A percentile compares a stretch with the other conserved stretches of the same genome.
These are phyloP conservation scores for Dendrobium officinale DNA, from an alignment of 106 monocot species.

Conservation along the genomic window DNA sequence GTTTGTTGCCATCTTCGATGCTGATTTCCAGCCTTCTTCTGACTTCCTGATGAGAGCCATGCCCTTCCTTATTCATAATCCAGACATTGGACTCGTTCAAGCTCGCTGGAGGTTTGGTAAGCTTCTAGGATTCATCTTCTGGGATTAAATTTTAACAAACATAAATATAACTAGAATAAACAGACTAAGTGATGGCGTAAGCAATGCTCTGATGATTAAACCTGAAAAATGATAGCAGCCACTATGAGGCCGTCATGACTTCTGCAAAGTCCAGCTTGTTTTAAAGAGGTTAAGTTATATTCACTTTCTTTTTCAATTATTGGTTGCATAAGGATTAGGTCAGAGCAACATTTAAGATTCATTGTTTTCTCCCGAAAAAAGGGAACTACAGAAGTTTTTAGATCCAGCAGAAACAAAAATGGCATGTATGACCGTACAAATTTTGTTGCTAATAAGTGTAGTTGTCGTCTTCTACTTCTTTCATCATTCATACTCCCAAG, in stretches of 20 bases:
- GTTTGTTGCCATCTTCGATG: slow-evolving; percentile 6
- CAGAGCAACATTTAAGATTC: not conserved
- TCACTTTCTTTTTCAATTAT: not conserved
- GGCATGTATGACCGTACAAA: not conserved
- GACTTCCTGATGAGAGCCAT: slow-evolving; percentile 5
- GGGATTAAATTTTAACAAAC: not conserved
- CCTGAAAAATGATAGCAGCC: not conserved
- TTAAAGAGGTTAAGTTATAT: not conserved
- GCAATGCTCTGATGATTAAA: not conserved
- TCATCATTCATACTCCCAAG: not conserved
- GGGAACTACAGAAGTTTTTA: not conserved
- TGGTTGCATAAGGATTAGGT: not conserved
- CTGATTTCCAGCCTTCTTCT: slow-evolving; percentile 1
- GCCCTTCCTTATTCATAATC: slow-evolving; percentile 5
- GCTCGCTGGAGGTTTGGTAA: slow-evolving; percentile 16
- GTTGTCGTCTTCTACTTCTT: not conserved
- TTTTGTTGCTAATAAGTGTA: not conserved
- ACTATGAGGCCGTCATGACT: not conserved
- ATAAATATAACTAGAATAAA: not conserved
- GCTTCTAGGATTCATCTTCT: not conserved
- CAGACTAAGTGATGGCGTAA: not conserved
- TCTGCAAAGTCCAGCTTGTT: not conserved
- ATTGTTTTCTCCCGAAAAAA: not conserved
- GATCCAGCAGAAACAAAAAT: not conserved
- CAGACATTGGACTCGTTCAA: slow-evolving; percentile 5